phyloP scores from a whole-genome alignment of 192 early-diverging fungal species.

The Lobosporangium transversale region DNA sequence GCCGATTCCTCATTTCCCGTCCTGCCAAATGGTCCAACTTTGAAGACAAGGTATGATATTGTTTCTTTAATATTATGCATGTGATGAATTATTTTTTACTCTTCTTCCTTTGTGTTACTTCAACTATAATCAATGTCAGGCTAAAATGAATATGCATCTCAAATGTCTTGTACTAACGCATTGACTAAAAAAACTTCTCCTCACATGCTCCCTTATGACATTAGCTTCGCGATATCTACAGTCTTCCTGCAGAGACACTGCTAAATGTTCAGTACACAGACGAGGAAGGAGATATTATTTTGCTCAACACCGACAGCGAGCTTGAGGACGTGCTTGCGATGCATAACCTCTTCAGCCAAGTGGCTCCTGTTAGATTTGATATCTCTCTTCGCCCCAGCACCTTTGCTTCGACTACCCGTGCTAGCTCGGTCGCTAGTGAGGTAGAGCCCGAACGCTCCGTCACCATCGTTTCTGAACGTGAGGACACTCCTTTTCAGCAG shows the following conservation, averaged over 20 bases:
- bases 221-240: conserved; percentile 39
- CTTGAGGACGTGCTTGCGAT: conserved; percentile 46
- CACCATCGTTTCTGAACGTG: conserved; percentile 18
- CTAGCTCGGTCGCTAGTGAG: conserved; percentile 7
- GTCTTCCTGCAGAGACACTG: not conserved
- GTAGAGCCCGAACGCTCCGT: conserved; percentile 1
- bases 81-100: not conserved
- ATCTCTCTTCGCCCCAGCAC: conserved; percentile 23
- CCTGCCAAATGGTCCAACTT: conserved; percentile 47
- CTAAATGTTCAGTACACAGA: conserved; percentile 46
- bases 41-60: conserved; percentile 40
- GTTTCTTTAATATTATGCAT: conserved; percentile 5
- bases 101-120: not conserved
- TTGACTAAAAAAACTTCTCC: not conserved
- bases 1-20: conserved; percentile 42
- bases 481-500: conserved; percentile 7
- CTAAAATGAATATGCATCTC: too few species aligned
- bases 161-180: not conserved
- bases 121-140: too few species aligned
- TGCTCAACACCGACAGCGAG: conserved; percentile 39
- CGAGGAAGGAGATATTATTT: conserved; percentile 49
- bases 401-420: not conserved
- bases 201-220: not conserved
- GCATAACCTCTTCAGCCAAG: conserved; percentile 37
- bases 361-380: conserved; percentile 43